These are phyloP conservation scores for Aspergillus fischeri DNA, from an alignment of 2,329 filamentous ascomycete genomes.

Conservation along the genomic window DNA sequence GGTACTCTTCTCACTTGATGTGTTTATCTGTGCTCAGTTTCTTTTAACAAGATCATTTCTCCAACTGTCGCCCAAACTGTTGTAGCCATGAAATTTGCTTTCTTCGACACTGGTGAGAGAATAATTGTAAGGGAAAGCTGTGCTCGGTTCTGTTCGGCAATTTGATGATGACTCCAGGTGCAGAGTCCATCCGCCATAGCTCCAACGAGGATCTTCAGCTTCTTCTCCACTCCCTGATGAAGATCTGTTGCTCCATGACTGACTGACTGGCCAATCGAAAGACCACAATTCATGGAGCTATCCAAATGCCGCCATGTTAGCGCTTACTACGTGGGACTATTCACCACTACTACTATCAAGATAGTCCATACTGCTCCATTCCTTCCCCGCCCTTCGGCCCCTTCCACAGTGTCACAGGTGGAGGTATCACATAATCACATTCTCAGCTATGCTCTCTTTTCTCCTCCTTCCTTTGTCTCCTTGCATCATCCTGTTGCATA, in stretches of 20 bases:
- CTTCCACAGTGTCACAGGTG: background rate
- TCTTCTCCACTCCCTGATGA: background rate
- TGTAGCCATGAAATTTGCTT: background rate
- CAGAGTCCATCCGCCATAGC: background rate
- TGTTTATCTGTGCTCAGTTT: background rate
- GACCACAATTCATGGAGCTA: background rate
- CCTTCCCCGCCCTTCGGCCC: too few species aligned
- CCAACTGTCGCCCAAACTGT: background rate
- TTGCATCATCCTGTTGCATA: background rate
- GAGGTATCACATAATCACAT: background rate
- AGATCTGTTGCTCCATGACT: background rate
- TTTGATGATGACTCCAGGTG: background rate
- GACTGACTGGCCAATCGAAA: background rate
- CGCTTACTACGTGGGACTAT: too few species aligned
- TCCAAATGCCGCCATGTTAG: background rate
- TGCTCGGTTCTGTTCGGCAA: background rate
- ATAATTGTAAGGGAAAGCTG: background rate
- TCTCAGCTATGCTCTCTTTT: background rate
- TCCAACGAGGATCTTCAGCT: background rate
- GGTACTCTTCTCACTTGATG: background rate
- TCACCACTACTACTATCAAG: too few species aligned
- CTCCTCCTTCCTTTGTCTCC: background rate
- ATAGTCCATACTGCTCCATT: too few species aligned
- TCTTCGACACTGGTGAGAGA: background rate
- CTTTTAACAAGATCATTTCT: background rate